Percentiles rank a stretch among this genome's conserved stretches.
Evolutionary conservation across 495 filamentous ascomycete genomes (phyloP).

Genomic region (Aspergillus sclerotioniger): DNA sequence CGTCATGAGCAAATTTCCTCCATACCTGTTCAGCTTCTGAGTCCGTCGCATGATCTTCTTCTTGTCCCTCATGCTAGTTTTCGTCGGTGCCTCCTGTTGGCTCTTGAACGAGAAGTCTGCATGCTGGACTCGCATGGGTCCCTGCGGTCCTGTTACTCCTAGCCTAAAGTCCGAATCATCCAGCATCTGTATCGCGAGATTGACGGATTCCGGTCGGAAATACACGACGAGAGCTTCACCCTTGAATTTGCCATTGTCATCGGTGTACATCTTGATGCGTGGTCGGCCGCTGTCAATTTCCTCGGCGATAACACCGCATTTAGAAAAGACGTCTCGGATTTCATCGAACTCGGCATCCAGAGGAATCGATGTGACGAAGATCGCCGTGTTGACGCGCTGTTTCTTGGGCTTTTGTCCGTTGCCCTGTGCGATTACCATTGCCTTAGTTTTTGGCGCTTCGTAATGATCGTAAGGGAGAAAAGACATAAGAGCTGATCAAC

Average conservation of each 20-base stretch:
- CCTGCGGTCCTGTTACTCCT: slow-evolving; percentile 49
- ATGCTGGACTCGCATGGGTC: slow-evolving; percentile 74
- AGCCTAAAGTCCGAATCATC: slow-evolving; percentile 86
- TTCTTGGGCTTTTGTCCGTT: slow-evolving; percentile 56
- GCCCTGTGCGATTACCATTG: slow-evolving; percentile 18
- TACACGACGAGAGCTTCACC: slow-evolving; percentile 92
- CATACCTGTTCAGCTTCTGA: slow-evolving; percentile 73
- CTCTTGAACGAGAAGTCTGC: slow-evolving; percentile 90
- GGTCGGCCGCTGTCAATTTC: slow-evolving; percentile 82
- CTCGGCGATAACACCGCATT: slow-evolving; percentile 90
- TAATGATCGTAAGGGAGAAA: background rate
- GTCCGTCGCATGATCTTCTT: slow-evolving; percentile 86
- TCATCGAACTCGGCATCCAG: slow-evolving; percentile 74
- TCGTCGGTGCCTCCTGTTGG: slow-evolving; percentile 56
- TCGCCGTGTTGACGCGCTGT: slow-evolving; percentile 77
- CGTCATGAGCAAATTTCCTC: too few species aligned
- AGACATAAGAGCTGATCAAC: slow-evolving; percentile 18
- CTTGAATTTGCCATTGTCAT: slow-evolving; percentile 81
- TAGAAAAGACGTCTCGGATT: slow-evolving; percentile 76
- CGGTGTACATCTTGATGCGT: slow-evolving; percentile 89
- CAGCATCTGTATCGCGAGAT: slow-evolving; percentile 83
- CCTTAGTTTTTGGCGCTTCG: slow-evolving; percentile 1
- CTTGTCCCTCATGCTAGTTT: slow-evolving; percentile 60
- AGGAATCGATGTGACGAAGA: slow-evolving; percentile 87
- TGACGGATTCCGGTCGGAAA: slow-evolving; percentile 87